Evolutionary conservation across 129 eudicot species (phyloP), one percentile per base, ranked within the genome.

Genomic region (Heracleum sosnowskyi): DNA sequence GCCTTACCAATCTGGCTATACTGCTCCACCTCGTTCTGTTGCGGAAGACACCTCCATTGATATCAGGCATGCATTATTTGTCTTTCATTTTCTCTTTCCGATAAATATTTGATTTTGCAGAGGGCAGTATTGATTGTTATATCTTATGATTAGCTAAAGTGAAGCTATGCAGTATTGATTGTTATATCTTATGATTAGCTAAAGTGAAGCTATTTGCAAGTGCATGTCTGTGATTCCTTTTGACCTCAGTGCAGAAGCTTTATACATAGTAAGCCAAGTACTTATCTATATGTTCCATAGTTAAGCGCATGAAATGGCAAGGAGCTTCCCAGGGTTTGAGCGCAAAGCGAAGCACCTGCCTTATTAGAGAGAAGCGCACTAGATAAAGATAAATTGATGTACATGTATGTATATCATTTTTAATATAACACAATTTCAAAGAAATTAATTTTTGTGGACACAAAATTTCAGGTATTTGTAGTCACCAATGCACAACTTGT

Each of bases 1-100:
- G 97, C 81, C 87, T 40, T 91, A 89, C 81, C 86, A 91, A 78
- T 85, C 90, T 80, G 93, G 93, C 75, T 91, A 91, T 83, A 89
- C 97, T 77, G 93, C 91, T 77, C 88, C 86, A 1, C 95, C 90
- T 75, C 86, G 83, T 41, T 82, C 83, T 81, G 82, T 70, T 45
- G 49, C 87, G 10, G 88, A 89, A 40, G 97, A 92, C 31, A 80
- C 91, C 77, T 45, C 87, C 70, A 89, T 91, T 69, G 90, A 91
- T 79, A 91, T 89, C 89, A 91, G 90, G 97, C 81, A 84, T 78
- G 87, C 86, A 74, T 44, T 53, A 20, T 46, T 26, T 17, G 12
- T 57, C 29, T 47, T 2, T 51, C 22, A 11, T 40, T 22, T 76
- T 29, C 64, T 41, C 20, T 57, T 10, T 6, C 0, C 64, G 1